These are phyloP conservation scores for Sicyos baderoa DNA, from an alignment of 306 rosid species.

Conservation along the genomic window DNA sequence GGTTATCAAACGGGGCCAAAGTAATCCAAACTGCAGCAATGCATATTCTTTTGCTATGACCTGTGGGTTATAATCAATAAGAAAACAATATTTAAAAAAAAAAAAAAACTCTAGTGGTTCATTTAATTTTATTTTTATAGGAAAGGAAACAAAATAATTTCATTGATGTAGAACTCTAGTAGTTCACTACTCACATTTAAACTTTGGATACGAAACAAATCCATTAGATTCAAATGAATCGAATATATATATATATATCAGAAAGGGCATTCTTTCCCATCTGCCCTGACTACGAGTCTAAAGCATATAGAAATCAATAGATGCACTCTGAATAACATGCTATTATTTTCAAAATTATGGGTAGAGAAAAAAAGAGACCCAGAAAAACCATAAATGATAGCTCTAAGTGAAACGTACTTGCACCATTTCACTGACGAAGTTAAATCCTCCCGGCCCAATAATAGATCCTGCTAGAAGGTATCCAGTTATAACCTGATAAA, in stretches of 20 bases:
- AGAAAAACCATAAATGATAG: conserved; percentile 1
- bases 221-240: neutral
- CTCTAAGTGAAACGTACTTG: conserved; percentile 28
- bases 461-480: conserved; percentile 48
- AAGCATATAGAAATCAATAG: neutral
- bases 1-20: too few species aligned
- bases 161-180: neutral
- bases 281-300: neutral
- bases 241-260: too few species aligned
- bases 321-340: neutral
- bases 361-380: neutral
- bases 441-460: conserved; percentile 51
- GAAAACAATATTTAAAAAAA: neutral
- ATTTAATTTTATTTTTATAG: neutral
- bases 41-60: neutral
- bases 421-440: conserved; percentile 52
- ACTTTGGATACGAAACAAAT: neutral
- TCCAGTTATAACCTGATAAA: conserved; percentile 42
- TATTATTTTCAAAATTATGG: neutral
- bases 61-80: neutral
- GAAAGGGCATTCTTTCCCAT: neutral
- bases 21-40: neutral
- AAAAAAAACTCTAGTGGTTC: neutral
- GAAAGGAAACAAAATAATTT: neutral
- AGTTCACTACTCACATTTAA: neutral